Evolutionary conservation across 2,329 filamentous ascomycete species (phyloP).

Genomic region (Botrytis sinoallii): DNA sequence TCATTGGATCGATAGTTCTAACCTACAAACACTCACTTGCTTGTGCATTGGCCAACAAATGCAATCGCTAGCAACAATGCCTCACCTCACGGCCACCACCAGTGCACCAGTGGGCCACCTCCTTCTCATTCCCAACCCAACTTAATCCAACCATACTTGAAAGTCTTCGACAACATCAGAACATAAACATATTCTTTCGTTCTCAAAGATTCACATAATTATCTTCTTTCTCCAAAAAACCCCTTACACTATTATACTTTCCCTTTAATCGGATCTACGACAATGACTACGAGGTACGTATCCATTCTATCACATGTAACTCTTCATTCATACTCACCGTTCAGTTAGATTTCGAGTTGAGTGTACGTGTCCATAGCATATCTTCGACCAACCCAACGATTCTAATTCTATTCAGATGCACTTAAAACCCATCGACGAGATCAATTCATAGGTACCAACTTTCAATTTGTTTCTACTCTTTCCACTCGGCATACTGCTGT

Average conservation of each 20-base stretch:
- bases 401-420: conserved; percentile 48
- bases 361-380: conserved; percentile 51
- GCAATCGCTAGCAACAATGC: not conserved
- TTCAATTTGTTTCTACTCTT: not conserved
- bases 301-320: not conserved
- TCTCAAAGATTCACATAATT: not conserved
- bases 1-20: not conserved
- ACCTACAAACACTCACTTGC: not conserved
- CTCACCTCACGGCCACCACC: not conserved
- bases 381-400: not conserved
- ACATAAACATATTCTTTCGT: not conserved
- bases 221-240: not conserved
- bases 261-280: not conserved
- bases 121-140: not conserved
- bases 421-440: conserved; percentile 84
- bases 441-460: conserved; percentile 69
- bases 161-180: not conserved
- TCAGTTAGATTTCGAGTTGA: conserved; percentile 68
- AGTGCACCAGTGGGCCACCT: not conserved
- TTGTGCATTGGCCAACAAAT: conserved; percentile 9
- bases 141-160: not conserved
- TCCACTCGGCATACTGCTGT: not conserved
- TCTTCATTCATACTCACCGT: conserved; percentile 9
- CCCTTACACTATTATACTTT: not conserved
- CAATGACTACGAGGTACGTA: conserved; percentile 11